Evolutionary conservation across 1,284 basidiomycete genomes (phyloP).

Genomic region (Vanrija humicola): DNA sequence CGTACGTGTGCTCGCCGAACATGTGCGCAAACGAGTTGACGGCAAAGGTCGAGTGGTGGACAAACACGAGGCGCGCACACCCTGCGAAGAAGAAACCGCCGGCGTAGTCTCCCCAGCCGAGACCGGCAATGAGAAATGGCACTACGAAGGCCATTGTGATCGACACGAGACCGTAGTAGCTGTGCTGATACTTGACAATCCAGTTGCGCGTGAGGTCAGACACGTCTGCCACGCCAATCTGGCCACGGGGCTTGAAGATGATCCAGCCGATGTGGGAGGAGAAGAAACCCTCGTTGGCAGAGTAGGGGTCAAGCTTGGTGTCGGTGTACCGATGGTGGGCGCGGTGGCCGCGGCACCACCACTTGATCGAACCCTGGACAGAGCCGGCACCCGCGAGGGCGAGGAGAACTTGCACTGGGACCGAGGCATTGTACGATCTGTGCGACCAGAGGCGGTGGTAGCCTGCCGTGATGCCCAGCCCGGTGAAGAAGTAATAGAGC

Average conservation of each 20-base stretch:
- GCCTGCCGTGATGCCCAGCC: constrained; percentile 65
- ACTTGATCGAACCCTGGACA: constrained; percentile 84
- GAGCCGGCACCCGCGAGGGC: constrained; percentile 77
- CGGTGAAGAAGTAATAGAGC: constrained; percentile 80
- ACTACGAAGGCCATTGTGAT: constrained; percentile 68
- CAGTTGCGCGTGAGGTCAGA: constrained; percentile 73
- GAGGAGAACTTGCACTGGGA: constrained; percentile 71
- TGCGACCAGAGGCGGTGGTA: constrained; percentile 94
- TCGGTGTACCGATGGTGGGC: constrained; percentile 94
- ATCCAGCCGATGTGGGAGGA: constrained; percentile 89
- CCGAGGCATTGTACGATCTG: constrained; percentile 79
- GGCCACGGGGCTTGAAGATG: constrained; percentile 80
- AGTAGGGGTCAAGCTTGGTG: constrained; percentile 91
- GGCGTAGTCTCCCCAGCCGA: constrained; percentile 75
- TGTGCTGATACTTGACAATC: constrained; percentile 83
- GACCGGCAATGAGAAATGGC: constrained; percentile 71
- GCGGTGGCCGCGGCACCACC: constrained; percentile 90
- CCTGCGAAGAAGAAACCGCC: constrained; percentile 84
- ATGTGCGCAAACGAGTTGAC: constrained; percentile 94
- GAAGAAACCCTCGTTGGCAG: constrained; percentile 72
- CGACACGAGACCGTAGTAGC: constrained; percentile 66
- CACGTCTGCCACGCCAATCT: constrained; percentile 84
- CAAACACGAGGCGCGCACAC: constrained; percentile 72
- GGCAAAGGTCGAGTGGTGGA: constrained; percentile 92
- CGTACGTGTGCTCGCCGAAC: constrained; percentile 85